Evolutionary conservation across 1,139 yeast genomes (phyloP), one percentile per base, ranked within the genome.

Genomic region (Wickerhamomyces sp.): DNA sequence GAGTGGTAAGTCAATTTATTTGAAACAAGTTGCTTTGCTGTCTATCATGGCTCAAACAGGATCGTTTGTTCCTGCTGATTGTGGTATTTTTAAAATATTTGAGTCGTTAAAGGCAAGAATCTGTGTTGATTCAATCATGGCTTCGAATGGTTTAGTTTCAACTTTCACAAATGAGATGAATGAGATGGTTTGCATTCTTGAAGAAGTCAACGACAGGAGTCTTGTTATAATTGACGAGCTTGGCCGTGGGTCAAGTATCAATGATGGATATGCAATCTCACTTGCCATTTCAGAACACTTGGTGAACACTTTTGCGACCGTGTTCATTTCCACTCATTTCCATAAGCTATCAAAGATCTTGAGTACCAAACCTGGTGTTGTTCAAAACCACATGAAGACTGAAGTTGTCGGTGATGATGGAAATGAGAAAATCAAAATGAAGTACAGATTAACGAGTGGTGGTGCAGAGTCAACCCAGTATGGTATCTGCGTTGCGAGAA

Each of bases 1-100:
- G 70, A 67, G 72, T 39, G 75, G 75, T 1, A 70, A 70, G 43
- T 67, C 75, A 0, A 63, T 66, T 3, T 68, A 66, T 37, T 44
- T 70, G 25, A 62, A 58, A 33, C 73, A 68, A 39, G 42, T 66
- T 15, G 64, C 68, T 1, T 41, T 67, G 11, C 41, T 67, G 4
- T 52, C 56, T 3, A 59, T 70, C 5, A 58, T 70, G 66, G 64
- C 70, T 1, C 75, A 70, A 44, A 64, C 67, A 33, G 75, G 75
- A 0, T 59, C 65, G 12, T 64, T 54, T 23, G 52, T 70, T 0
- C 74, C 75, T 0, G 71, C 72, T 8, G 62, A 58, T 17, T 60
- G 52, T 44, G 72, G 66, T 0, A 50, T 45, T 11, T 39, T 67
- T 12, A 67, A 61, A 10, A 50, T 69, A 5, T 64, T 55, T 37